Conservation (phyloP, 2,329 filamentous ascomycete genomes). For the Lachnellula occidentalis region DNA sequence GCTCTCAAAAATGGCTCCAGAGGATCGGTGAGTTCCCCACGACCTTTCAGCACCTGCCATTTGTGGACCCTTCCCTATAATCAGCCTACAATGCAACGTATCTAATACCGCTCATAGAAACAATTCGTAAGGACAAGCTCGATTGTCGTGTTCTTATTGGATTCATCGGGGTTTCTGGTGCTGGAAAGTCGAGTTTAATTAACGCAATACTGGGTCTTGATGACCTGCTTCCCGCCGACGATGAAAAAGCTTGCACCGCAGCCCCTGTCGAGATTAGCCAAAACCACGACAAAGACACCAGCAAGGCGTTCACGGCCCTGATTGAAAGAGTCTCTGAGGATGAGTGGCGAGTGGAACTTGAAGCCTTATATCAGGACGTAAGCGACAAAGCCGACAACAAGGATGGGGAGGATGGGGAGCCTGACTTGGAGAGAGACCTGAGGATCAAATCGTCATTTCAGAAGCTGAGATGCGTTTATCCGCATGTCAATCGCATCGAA, state of each 20-base stretch:
- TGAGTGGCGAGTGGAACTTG: neutral
- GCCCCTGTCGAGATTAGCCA: neutral
- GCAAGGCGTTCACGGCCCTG: neutral
- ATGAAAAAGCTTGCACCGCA: neutral
- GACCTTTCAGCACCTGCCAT: too few species aligned
- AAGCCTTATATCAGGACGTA: neutral
- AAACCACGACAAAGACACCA: neutral
- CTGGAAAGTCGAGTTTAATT: neutral
- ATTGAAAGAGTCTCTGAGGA: neutral
- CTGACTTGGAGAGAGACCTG: constrained; percentile 21
- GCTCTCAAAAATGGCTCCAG: too few species aligned
- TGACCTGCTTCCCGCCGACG: neutral
- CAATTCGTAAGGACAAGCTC: neutral
- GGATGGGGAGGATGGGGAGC: constrained; percentile 23
- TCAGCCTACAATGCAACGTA: too few species aligned
- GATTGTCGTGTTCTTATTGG: neutral
- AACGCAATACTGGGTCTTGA: neutral
- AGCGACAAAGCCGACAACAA: neutral
- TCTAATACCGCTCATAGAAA: too few species aligned
- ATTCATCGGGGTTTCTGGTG: neutral
- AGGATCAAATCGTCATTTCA: constrained; percentile 34
- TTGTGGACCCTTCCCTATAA: too few species aligned
- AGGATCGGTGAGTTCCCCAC: too few species aligned
- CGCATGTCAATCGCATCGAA: constrained; percentile 25
- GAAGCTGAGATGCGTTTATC: constrained; percentile 41